Base-by-base conservation (phyloP, 345 rosid species). In the Mallotus nudiflorus region DNA sequence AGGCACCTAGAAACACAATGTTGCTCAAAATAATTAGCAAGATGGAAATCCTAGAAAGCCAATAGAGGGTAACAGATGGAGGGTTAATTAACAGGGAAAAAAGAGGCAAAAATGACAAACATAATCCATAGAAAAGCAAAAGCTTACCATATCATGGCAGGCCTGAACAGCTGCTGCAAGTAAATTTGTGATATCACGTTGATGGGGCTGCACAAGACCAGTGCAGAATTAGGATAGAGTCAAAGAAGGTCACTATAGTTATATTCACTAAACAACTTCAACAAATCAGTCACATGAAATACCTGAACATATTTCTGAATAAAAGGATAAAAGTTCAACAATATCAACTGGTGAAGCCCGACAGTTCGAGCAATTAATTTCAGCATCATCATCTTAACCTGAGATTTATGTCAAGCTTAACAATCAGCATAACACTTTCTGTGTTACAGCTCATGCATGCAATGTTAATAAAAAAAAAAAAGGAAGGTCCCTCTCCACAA, bases 91-190 rank as follows among this genome's bases (percentile, higher is more conserved):
- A 49, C 10, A 48, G 0, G 20, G 7, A 18, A 16, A 45, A 58
- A 71, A 66, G 66, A n/a, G 24, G 24, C 19, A 61, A 29, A 33
- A 16, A 56, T 37, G n/a, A 25, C 42, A 70, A 42, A 46, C n/a
- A 20, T 44, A 74, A 63, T 27, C 24, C 25, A 66, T 56, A 28
- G 28, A 51, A 64, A 40, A 52, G 39, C 60, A 72, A 64, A 77
- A 78, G 35, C 61, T 64, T 89, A 95, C 99, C 99, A 90, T 86
- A 79, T 95, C 96, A 73, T 95, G 99, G 70, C 99, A 95, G 67
- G 97, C 85, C 85, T 95, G 98, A 81, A 95, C 92, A 51, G 92
- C 96, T 62, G 98, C 93, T 18, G 97, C 98, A 76, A 95, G 98
- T 76, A 95, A 79, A 76, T 85, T 87, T 51, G 97, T 95, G 78